Base-by-base conservation (phyloP, 2,329 filamentous ascomycete species). In the Neonectria punicea region DNA sequence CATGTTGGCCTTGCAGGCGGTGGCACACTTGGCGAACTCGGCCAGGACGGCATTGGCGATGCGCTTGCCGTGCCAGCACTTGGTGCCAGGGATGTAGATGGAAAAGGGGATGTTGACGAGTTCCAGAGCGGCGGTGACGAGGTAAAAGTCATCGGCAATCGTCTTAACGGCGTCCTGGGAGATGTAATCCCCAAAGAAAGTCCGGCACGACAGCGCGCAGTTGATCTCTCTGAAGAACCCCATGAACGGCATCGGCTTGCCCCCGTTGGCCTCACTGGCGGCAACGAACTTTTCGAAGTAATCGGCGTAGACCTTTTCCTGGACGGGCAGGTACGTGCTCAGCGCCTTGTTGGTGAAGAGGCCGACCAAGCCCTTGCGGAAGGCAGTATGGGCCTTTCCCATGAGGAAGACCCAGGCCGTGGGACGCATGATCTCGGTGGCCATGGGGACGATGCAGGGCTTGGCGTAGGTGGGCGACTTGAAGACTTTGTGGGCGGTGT, bases 181-280 rank as follows among this genome's bases (percentile, higher is more conserved):
- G 78, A 93, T 93, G 81, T 94, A 94, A 80, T 93, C 87, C 25
- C 92, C 92, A 51, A 93, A 91, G 74, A 94, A 94, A 9, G 92
- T 94, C 53, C 92, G 87, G 81, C 91, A 93, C 8, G 91, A 93
- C 2, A 94, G 81, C 4, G 92, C 92, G 74, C 90, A 93, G 83
- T 93, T 93, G 75, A 94, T 86, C 78, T 94, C 91, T 69, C 92
- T 88, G 79, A 94, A 93, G 41, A 86, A 80, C 18, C 84, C 82
- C 89, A 94, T 93, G 83, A 91, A 94, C 0, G 87, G 84, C 55
- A 85, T 82, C 1, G 90, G 88, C 72, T 86, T 83, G 62, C 86
- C 85, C 18, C 84, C 79, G 56, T 86, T 85, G 0, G 61, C 74
- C 16, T 76, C 54, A 60, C 89, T 92, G 57, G 88, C 85, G 25